A percentile compares a stretch with the other conserved stretches of the same genome.
These are phyloP conservation scores for Exophiala sideris DNA, from an alignment of 2,329 filamentous ascomycete genomes.

Conservation along the genomic window DNA sequence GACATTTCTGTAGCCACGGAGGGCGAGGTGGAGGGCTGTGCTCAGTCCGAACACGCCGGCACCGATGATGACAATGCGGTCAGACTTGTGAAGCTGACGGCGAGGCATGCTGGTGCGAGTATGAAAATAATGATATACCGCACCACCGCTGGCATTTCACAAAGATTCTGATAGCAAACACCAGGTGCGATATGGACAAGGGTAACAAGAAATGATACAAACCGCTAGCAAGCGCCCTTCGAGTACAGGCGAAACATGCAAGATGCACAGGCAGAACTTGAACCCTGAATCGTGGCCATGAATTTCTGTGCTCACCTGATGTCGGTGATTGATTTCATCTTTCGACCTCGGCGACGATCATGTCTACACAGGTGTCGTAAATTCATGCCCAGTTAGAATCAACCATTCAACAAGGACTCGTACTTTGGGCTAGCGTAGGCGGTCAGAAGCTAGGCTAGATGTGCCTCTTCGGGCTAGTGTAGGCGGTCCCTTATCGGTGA, in stretches of 20 bases:
- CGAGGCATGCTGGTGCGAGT: slow-evolving; percentile 7
- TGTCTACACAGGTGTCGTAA: not conserved
- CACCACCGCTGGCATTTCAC: not conserved
- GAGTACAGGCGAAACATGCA: not conserved
- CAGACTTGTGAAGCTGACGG: slow-evolving; percentile 11
- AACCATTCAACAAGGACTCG: not conserved
- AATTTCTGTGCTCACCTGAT: not conserved
- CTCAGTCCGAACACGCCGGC: slow-evolving; percentile 52
- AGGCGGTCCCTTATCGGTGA: not conserved
- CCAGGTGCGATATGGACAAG: not conserved
- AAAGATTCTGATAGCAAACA: not conserved
- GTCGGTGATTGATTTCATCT: not conserved
- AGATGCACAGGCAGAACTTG: not conserved
- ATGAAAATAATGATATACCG: not conserved
- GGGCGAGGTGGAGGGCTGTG: slow-evolving; percentile 39
- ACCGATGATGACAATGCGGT: slow-evolving; percentile 44
- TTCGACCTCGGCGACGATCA: not conserved
- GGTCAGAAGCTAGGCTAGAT: not conserved
- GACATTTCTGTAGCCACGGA: slow-evolving; percentile 46
- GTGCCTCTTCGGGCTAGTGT: slow-evolving; percentile 2
- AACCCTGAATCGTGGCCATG: not conserved
- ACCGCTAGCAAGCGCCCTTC: not conserved
- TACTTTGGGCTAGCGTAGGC: not conserved
- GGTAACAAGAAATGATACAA: not conserved
- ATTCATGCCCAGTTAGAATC: not conserved